A percentile compares a stretch with the other conserved stretches of the same genome.
Conservation (phyloP, 2,329 filamentous ascomycete species). For the Neonectria coccinea region DNA sequence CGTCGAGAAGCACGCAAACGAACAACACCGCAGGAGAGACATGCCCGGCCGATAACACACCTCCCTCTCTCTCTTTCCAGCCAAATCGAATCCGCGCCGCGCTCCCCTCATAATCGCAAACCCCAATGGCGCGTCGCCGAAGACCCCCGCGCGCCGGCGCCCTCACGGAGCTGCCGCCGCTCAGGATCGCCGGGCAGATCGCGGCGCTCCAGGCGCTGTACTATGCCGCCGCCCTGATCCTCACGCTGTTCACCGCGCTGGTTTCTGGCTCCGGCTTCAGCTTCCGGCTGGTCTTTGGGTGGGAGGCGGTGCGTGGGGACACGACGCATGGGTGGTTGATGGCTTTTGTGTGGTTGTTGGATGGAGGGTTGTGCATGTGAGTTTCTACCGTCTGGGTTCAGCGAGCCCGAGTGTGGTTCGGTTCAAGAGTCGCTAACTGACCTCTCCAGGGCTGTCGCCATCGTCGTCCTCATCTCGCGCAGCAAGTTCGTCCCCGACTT, state of each 20-base stretch:
- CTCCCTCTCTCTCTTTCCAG: background rate
- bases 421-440: constrained; percentile 25
- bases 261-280: constrained; percentile 68
- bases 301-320: constrained; percentile 69
- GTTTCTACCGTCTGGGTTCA: constrained; percentile 35
- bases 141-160: constrained; percentile 70
- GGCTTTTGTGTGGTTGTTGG: constrained; percentile 68
- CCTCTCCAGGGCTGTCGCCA: constrained; percentile 76
- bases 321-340: constrained; percentile 72
- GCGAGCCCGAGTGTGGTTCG: background rate
- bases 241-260: constrained; percentile 69
- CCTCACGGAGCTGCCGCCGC: constrained; percentile 69
- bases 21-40: constrained; percentile 31
- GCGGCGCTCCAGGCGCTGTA: constrained; percentile 67
- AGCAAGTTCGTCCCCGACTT: constrained; percentile 97
- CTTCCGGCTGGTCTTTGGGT: constrained; percentile 67
- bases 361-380: constrained; percentile 66
- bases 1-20: constrained; percentile 5
- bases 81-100: constrained; percentile 1
- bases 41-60: constrained; percentile 38
- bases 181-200: constrained; percentile 71
- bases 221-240: constrained; percentile 63
- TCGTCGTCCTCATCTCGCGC: constrained; percentile 85
- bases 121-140: constrained; percentile 64
- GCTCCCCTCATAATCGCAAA: constrained; percentile 8